phyloP scores from a whole-genome alignment of 176 grass and related monocot species.

The Aechmea fasciata region DNA sequence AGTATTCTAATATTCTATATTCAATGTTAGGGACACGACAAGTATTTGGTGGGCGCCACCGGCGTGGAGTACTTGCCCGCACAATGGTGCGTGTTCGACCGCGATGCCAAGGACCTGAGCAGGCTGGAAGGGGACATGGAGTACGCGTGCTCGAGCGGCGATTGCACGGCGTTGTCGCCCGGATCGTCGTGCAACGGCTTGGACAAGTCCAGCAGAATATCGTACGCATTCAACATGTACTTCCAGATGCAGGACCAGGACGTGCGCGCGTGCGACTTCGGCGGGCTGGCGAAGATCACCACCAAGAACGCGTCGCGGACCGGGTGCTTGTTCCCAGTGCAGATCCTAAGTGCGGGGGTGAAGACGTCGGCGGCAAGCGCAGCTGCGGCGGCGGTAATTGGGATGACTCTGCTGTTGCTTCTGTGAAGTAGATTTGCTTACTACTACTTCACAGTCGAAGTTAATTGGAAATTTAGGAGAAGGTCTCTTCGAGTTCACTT shows the following conservation, averaged over 20 bases:
- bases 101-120: constrained; percentile 29
- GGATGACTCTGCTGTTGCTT: constrained; percentile 22
- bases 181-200: constrained; percentile 49
- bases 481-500: too few relatives aligned
- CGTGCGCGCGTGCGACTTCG: constrained; percentile 71
- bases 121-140: constrained; percentile 33
- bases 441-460: too few relatives aligned
- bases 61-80: constrained; percentile 42
- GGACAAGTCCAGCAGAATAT: constrained; percentile 45
- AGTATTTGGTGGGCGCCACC: constrained; percentile 21
- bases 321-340: constrained; percentile 47
- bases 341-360: constrained; percentile 39
- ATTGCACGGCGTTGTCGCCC: constrained; percentile 69
- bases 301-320: constrained; percentile 43
- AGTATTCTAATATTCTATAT: too few relatives aligned
- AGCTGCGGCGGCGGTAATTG: constrained; percentile 7
- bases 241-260: constrained; percentile 97
- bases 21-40: constrained; percentile 22
- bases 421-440: constrained; percentile 13
- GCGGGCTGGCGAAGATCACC: constrained; percentile 57
- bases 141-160: constrained; percentile 55
- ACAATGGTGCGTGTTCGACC: constrained; percentile 74
- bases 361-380: background rate
- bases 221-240: constrained; percentile 96
- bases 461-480: too few relatives aligned